phyloP scores from a whole-genome alignment of 2,329 filamentous ascomycete genomes.

The Keithomyces neogunnii region DNA sequence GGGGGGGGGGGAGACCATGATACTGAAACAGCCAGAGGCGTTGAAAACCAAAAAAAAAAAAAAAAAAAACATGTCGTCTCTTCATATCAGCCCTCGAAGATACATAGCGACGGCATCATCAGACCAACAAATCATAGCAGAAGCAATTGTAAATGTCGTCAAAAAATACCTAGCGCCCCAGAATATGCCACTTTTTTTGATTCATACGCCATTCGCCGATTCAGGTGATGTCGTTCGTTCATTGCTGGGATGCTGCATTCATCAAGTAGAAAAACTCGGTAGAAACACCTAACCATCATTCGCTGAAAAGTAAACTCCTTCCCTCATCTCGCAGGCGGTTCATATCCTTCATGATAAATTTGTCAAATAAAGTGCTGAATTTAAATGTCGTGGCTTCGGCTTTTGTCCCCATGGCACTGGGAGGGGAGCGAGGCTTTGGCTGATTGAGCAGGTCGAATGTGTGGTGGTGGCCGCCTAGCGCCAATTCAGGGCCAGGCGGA shows the following conservation, averaged over 20 bases:
- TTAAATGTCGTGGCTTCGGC: neutral
- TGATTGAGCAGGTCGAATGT: neutral
- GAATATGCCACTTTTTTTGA: constrained; percentile 26
- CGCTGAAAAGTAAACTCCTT: neutral
- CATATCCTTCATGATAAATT: neutral
- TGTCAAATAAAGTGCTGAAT: neutral
- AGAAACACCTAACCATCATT: constrained; percentile 1
- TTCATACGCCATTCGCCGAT: constrained; percentile 31
- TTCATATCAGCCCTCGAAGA: constrained; percentile 7
- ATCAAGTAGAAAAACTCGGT: constrained; percentile 17
- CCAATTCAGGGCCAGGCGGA: neutral
- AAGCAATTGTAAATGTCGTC: constrained; percentile 23
- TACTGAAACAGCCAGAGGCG: constrained; percentile 1
- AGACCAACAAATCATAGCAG: constrained; percentile 1
- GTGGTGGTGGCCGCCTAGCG: neutral
- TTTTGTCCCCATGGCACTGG: neutral
- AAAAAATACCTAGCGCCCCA: constrained; percentile 26
- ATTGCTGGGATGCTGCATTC: constrained; percentile 24
- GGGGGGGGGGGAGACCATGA: neutral
- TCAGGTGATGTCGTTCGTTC: constrained; percentile 23
- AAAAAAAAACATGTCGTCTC: constrained; percentile 2
- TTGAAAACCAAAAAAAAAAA: neutral
- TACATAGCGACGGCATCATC: constrained; percentile 14
- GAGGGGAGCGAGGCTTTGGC: too few relatives aligned
- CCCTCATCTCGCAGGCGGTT: neutral